Evolutionary conservation across 148 eudicot species (phyloP).

Genomic region (Pharnaceum exiguum): DNA sequence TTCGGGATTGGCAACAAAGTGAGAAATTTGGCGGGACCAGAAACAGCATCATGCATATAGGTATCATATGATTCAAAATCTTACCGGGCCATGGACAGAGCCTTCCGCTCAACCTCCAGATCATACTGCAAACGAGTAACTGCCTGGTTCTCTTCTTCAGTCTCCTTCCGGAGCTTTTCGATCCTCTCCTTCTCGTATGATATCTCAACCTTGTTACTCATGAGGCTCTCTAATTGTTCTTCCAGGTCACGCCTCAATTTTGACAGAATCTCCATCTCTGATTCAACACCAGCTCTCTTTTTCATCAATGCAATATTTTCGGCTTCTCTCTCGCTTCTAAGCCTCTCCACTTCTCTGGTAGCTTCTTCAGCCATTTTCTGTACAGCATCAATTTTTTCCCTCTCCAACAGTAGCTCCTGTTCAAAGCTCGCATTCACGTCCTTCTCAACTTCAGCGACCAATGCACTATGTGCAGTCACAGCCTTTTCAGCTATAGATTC

Average conservation of each 20-base stretch:
- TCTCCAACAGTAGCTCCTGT: conserved; percentile 65
- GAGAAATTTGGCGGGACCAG: background rate
- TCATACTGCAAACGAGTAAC: conserved; percentile 73
- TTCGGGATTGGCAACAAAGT: background rate
- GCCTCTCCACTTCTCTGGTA: conserved; percentile 62
- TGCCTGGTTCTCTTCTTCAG: conserved; percentile 78
- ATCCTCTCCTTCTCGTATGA: conserved; percentile 84
- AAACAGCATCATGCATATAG: conserved; percentile 8
- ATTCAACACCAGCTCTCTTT: conserved; percentile 84
- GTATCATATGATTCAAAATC: conserved; percentile 2
- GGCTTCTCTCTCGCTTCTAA: conserved; percentile 59
- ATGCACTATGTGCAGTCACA: conserved; percentile 83
- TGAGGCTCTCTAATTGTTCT: conserved; percentile 73
- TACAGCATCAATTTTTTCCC: conserved; percentile 69
- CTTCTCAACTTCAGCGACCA: conserved; percentile 89
- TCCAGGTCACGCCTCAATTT: conserved; percentile 78
- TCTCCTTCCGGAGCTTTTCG: conserved; percentile 65
- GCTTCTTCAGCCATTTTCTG: conserved; percentile 88
- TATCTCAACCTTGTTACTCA: conserved; percentile 73
- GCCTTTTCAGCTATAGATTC: conserved; percentile 95
- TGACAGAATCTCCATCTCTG: conserved; percentile 87
- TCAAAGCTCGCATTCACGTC: conserved; percentile 82
- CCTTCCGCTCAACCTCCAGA: conserved; percentile 93
- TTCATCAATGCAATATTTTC: conserved; percentile 66
- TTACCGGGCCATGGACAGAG: conserved; percentile 96